These are phyloP conservation scores for Pseudocercospora pini-densiflorae DNA, from an alignment of 2,329 filamentous ascomycete genomes.

Conservation along the genomic window DNA sequence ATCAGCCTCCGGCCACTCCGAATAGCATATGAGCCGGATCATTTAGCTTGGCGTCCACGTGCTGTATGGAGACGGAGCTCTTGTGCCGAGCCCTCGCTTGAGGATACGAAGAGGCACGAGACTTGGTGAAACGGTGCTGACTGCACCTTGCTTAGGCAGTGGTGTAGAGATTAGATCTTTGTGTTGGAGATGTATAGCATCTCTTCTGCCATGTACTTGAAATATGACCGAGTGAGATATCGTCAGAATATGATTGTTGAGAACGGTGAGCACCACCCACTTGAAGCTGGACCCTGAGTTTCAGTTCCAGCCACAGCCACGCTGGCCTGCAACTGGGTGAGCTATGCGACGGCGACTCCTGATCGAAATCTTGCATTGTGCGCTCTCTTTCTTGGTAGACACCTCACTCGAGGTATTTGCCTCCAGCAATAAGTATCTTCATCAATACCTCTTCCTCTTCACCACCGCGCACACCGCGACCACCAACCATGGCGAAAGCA, in stretches of 20 bases:
- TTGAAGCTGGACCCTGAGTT: not conserved
- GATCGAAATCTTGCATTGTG: not conserved
- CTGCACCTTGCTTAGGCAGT: not conserved
- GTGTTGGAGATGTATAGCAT: not conserved
- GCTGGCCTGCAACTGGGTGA: not conserved
- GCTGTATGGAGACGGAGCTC: not conserved
- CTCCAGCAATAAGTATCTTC: not conserved
- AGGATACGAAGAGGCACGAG: not conserved
- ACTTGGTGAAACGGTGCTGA: not conserved
- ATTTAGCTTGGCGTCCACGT: not conserved
- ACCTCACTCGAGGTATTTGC: not conserved
- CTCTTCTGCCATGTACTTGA: not conserved
- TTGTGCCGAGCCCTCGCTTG: not conserved
- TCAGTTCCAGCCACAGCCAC: not conserved
- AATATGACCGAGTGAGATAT: not conserved
- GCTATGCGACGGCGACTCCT: slow-evolving; percentile 1
- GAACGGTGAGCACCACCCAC: not conserved
- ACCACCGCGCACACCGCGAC: not conserved
- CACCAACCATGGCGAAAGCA: not conserved
- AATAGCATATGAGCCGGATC: not conserved
- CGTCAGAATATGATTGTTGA: not conserved
- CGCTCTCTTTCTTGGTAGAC: not conserved
- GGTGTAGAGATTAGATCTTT: not conserved
- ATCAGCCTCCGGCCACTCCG: not conserved
- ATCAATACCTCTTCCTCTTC: not conserved